Conservation (phyloP, 2,329 filamentous ascomycete genomes). For the Aspergillus sp. region DNA sequence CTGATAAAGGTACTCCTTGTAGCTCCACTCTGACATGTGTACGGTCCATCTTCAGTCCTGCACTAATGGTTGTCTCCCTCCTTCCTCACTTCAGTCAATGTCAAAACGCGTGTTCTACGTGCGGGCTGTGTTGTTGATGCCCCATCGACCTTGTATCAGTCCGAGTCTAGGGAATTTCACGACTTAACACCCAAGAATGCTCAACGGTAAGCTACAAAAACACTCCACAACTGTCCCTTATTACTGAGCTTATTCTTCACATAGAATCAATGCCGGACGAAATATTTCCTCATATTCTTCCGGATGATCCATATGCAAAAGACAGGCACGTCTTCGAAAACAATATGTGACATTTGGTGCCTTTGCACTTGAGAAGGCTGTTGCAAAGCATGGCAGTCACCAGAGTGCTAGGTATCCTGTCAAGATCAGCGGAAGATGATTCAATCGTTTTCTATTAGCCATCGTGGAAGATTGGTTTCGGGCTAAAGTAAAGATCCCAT, state of each 20-base stretch:
- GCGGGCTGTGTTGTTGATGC: too few species aligned
- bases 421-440: constrained; percentile 9
- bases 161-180: too few species aligned
- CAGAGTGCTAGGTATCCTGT: constrained; percentile 2
- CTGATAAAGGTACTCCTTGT: too few species aligned
- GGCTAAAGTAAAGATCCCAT: constrained; percentile 14
- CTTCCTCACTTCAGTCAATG: too few species aligned
- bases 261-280: neutral
- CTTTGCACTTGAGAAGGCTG: constrained; percentile 6
- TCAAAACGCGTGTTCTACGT: too few species aligned
- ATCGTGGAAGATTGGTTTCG: constrained; percentile 14
- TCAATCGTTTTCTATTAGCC: constrained; percentile 12
- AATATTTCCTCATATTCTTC: constrained; percentile 5
- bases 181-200: too few species aligned
- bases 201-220: too few species aligned
- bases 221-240: too few species aligned
- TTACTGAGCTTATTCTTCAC: neutral
- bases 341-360: constrained; percentile 10
- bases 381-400: constrained; percentile 8
- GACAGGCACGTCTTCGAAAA: constrained; percentile 9
- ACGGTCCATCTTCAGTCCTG: too few species aligned
- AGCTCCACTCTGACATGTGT: too few species aligned
- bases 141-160: too few species aligned
- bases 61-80: too few species aligned
- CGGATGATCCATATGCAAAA: constrained; percentile 7